Conservation (phyloP, 495 filamentous ascomycete species). For the Penicillium roqueforti region DNA sequence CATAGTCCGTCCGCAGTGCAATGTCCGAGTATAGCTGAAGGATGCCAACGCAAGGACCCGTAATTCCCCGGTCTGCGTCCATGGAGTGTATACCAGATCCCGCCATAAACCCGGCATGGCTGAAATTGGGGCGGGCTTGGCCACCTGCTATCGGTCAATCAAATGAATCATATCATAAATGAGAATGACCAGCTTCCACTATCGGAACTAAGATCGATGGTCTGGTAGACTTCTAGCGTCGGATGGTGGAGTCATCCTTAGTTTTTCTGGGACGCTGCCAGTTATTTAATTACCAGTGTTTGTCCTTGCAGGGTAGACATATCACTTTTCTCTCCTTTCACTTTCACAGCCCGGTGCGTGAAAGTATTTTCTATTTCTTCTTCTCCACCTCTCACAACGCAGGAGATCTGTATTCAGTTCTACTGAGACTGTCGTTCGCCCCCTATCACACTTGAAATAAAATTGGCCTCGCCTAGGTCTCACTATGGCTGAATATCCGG, state of each 20-base stretch:
- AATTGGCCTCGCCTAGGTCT: constrained; percentile 5
- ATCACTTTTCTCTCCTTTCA: constrained; percentile 19
- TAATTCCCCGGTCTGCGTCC: constrained; percentile 20
- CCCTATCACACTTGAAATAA: constrained; percentile 3
- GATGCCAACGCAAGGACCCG: constrained; percentile 12
- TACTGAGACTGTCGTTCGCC: constrained; percentile 1
- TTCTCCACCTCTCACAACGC: constrained; percentile 3
- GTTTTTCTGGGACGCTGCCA: constrained; percentile 4
- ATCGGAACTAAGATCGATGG: constrained; percentile 26
- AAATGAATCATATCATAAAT: constrained; percentile 27
- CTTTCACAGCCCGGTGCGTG: constrained; percentile 6
- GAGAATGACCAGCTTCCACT: constrained; percentile 23
- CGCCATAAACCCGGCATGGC: constrained; percentile 12
- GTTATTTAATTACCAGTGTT: constrained; percentile 25
- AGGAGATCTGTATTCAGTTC: neutral
- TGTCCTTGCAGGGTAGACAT: constrained; percentile 25
- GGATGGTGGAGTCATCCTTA: constrained; percentile 18
- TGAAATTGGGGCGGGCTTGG: constrained; percentile 18
- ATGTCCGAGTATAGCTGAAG: neutral
- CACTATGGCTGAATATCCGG: constrained; percentile 36
- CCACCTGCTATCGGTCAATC: constrained; percentile 18
- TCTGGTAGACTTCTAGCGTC: constrained; percentile 19
- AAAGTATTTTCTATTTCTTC: neutral
- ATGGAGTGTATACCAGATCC: constrained; percentile 9
- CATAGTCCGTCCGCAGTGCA: neutral